Base-by-base conservation (phyloP, 1,284 basidiomycete genomes). In the Ceratobasidium sp. region DNA sequence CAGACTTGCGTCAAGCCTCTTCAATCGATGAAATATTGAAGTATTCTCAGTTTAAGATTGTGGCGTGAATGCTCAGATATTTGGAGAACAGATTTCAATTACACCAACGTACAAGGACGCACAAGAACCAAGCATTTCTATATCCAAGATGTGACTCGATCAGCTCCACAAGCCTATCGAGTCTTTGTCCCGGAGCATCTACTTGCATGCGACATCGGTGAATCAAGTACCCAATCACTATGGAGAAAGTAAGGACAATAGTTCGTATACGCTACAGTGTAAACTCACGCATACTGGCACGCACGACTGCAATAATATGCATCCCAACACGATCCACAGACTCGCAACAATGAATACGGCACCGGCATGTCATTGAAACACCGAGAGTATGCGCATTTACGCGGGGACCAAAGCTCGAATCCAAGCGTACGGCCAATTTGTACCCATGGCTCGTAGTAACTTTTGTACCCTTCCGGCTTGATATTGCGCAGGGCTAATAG, bases 371-470 rank as follows among this genome's bases (percentile, higher is more conserved):
- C 15, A 15, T 15, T 37, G 37, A 59, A 59, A 34, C 57, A 59
- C 57, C 57, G 57, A 32, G 57, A 37, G 19, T 59, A 59, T 19
- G 29, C 57, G 32, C 57, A 59, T 59, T 32, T 37, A 34, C 19
- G 57, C 57, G 25, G 15, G 8, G 57, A 59, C 25, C 5, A 4
- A 25, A 59, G 29, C 11, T 59, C 32, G 29, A 59, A 59, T 2
- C 57, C 25, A 32, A 59, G 57, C 13, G 32, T 29, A 32, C 13
- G 32, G 4, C 57, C 57, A 11, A 59, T 15, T 11, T 25, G 17
- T 13, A 19, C 8, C 57, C 57, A 59, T 17, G 57, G 57, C 9
- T 34, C 32, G 29, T 19, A 11, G 19, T 34, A 37, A 13, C 5
- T 59, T 2, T 37, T 32, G 17, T 19, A 15, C 15, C 13, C 17